Evolutionary conservation across 140 eudicot species (phyloP).

Genomic region (Ambrosia hybrid): DNA sequence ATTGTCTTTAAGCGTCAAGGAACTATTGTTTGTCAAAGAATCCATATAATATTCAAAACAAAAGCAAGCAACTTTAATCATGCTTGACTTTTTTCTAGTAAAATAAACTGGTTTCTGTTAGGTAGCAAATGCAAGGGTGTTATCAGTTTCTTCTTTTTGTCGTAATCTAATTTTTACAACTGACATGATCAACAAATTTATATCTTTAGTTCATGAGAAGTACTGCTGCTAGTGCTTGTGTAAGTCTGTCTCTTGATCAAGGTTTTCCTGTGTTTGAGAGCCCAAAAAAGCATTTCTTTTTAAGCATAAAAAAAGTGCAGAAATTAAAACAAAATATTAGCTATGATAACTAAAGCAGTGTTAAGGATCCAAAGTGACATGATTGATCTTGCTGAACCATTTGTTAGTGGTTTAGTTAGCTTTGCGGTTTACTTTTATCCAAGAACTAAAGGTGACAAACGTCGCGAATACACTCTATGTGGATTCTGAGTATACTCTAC

Average conservation of each 20-base stretch:
- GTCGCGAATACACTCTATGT: too few relatives aligned
- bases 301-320: too few relatives aligned
- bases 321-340: too few relatives aligned
- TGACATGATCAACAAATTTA: too few relatives aligned
- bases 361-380: too few relatives aligned
- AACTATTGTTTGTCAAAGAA: slow-evolving; percentile 71
- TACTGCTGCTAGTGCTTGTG: not conserved
- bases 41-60: slow-evolving; percentile 34
- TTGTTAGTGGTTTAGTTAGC: not conserved
- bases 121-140: slow-evolving; percentile 18
- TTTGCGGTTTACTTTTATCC: slow-evolving; percentile 6
- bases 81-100: slow-evolving; percentile 36
- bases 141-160: slow-evolving; percentile 54
- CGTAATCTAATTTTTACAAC: slow-evolving; percentile 26
- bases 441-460: not conserved
- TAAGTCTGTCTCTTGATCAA: slow-evolving; percentile 12
- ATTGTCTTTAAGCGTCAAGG: slow-evolving; percentile 56
- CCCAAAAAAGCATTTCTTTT: slow-evolving; percentile 1
- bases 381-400: not conserved
- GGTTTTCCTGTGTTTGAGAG: slow-evolving; percentile 21
- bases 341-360: too few relatives aligned
- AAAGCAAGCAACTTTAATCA: slow-evolving; percentile 31
- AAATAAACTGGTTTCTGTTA: slow-evolving; percentile 34
- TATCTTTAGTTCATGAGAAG: not conserved
- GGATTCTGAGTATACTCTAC: too few relatives aligned